Conservation (phyloP, 2,329 filamentous ascomycete species). For the Fusarium sp. region DNA sequence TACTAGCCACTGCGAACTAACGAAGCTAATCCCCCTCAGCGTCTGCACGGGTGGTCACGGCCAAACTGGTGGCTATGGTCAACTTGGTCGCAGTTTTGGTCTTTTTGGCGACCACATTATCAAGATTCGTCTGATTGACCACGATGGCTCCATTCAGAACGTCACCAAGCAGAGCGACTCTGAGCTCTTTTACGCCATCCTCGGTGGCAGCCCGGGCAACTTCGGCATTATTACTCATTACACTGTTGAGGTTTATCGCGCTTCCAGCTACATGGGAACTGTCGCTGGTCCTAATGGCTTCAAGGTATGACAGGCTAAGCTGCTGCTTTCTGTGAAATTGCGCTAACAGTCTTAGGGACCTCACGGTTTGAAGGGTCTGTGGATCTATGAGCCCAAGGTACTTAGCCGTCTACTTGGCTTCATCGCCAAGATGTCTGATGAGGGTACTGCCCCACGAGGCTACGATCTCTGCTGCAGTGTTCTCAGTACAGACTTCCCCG, state of each 20-base stretch:
- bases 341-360: slow-evolving; percentile 3
- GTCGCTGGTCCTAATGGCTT: slow-evolving; percentile 17
- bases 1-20: too few relatives aligned
- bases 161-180: slow-evolving; percentile 58
- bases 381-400: slow-evolving; percentile 50
- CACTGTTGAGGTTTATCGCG: slow-evolving; percentile 55
- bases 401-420: slow-evolving; percentile 51
- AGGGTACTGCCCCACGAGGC: slow-evolving; percentile 54
- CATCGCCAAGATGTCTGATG: slow-evolving; percentile 56
- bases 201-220: slow-evolving; percentile 66
- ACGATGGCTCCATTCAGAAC: slow-evolving; percentile 54
- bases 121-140: slow-evolving; percentile 57
- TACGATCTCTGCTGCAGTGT: slow-evolving; percentile 59
- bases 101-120: slow-evolving; percentile 64
- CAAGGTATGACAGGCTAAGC: not conserved
- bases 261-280: slow-evolving; percentile 49
- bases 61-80: slow-evolving; percentile 59
- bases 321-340: accelerated
- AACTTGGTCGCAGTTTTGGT: slow-evolving; percentile 59
- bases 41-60: slow-evolving; percentile 58
- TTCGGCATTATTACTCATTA: slow-evolving; percentile 65
- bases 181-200: slow-evolving; percentile 68
- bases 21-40: not conserved
- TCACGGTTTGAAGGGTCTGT: slow-evolving; percentile 51
- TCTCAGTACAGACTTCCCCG: slow-evolving; percentile 51